Conservation (phyloP, 1,284 basidiomycete species). For the Cryptococcus sp. region DNA sequence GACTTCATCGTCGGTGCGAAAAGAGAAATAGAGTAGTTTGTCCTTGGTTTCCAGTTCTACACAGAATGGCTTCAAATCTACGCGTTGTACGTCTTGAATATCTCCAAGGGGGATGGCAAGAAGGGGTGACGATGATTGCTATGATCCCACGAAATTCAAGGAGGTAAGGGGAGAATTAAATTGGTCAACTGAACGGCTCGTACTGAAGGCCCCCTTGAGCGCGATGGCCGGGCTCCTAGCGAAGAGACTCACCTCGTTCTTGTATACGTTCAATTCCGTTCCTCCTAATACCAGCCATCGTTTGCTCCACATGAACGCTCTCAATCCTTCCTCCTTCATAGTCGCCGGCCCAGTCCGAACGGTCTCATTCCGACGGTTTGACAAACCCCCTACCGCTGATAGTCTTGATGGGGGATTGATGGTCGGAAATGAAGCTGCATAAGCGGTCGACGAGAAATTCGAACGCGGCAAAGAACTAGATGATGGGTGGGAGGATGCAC, state of each 20-base stretch:
- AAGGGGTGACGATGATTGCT: conserved; percentile 42
- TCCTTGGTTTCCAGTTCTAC: conserved; percentile 81
- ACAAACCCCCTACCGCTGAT: no score
- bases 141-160: no score
- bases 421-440: conserved; percentile 38
- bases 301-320: conserved; percentile 89
- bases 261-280: conserved; percentile 78
- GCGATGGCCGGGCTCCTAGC: no score
- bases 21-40: conserved; percentile 52
- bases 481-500: neutral
- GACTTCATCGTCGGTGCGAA: conserved; percentile 92
- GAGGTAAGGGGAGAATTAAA: no score
- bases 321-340: conserved; percentile 86
- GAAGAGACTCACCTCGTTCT: conserved; percentile 74
- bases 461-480: conserved; percentile 6
- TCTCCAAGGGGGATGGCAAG: conserved; percentile 62
- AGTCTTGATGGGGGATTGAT: conserved; percentile 18
- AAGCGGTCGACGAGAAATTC: conserved; percentile 32
- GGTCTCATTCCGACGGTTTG: conserved; percentile 21
- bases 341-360: conserved; percentile 63
- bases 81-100: conserved; percentile 83
- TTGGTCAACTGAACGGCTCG: no score
- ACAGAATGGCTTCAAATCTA: conserved; percentile 90
- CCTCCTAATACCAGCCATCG: conserved; percentile 88
- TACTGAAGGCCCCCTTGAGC: no score